Evolutionary conservation across 2,329 filamentous ascomycete species (phyloP), one percentile per base, ranked within the genome.

Genomic region (Xenosphaeropsis pyriputrescens): DNA sequence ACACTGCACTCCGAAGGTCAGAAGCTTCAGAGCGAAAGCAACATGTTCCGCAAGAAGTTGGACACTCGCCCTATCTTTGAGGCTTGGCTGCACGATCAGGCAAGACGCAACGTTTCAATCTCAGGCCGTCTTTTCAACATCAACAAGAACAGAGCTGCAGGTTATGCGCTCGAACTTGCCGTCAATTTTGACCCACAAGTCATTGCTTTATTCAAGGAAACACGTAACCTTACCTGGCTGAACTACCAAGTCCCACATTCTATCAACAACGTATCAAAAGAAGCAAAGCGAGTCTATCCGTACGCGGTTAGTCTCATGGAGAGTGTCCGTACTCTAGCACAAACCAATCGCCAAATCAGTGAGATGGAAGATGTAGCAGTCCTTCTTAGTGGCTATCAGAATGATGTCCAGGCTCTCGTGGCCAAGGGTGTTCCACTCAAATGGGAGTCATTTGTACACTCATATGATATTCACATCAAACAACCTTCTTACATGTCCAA

Each of bases 281-380:
- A 98, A 56, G 93, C 91, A n/a, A 94, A 95, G 61, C 76, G 91
- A 38, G 91, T 98, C 4, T 99, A 99, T 50, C 91, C 91, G 0
- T 98, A 93, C 53, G 91, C 93, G 17, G 88, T 98, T 46, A 96
- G 88, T 53, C 63, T 99, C 47, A 98, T 98, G 86, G 91, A 99
- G 61, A 96, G 86, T 51, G 85, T 96, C n/a, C 75, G 88, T 41
- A 96, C 86, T 0, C 80, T 93, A 45, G 74, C 85, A 2, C 89
- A 96, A 59, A 95, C 86, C 0, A 79, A 81, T 48, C 78, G 85
- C 19, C 76, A 83, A 36, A 93, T 98, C 42, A 68, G 75, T 14
- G 75, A 81, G 39, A 89, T 98, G 84, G 73, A 79, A 9, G 83
- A 89, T 47, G 86, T 95, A 41, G 76, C 86, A 1, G 79, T 93